These are phyloP conservation scores for Seiridium cupressi DNA, from an alignment of 2,329 filamentous ascomycete genomes.

Conservation along the genomic window DNA sequence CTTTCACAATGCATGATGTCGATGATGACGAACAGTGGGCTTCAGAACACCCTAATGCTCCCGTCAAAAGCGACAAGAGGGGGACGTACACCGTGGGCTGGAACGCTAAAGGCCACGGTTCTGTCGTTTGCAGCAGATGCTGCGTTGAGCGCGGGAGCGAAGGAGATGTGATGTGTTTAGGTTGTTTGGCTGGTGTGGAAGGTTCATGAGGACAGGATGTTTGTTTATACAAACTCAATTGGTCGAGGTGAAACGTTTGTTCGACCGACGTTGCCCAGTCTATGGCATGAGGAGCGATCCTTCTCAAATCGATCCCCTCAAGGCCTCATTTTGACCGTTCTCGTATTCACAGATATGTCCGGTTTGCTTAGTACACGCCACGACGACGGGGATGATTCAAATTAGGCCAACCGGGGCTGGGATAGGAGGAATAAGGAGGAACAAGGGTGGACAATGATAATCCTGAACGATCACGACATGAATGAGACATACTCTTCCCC, in stretches of 20 bases:
- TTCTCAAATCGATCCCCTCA: no score
- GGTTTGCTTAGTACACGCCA: no score
- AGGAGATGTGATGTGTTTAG: constrained; percentile 65
- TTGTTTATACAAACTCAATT: neutral
- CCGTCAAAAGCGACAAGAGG: constrained; percentile 25
- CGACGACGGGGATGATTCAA: no score
- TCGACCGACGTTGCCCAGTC: neutral
- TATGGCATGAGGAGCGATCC: no score
- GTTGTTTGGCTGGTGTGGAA: constrained; percentile 52
- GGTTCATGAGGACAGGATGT: constrained; percentile 17
- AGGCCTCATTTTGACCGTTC: no score
- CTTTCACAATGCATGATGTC: constrained; percentile 51
- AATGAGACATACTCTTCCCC: neutral
- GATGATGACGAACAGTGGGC: constrained; percentile 27
- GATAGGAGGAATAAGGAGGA: neutral
- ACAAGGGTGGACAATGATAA: neutral
- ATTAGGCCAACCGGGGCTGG: neutral
- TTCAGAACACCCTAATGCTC: constrained; percentile 8
- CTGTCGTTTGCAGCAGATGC: constrained; percentile 64
- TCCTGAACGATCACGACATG: neutral
- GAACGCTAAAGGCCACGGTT: constrained; percentile 41
- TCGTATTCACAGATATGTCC: no score
- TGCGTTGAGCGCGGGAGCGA: constrained; percentile 64
- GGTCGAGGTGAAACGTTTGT: neutral
- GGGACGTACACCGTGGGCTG: constrained; percentile 20